Evolutionary conservation across 2,329 filamentous ascomycete species (phyloP), one percentile per base, ranked within the genome.

Genomic region (Penicillium vulpinum): DNA sequence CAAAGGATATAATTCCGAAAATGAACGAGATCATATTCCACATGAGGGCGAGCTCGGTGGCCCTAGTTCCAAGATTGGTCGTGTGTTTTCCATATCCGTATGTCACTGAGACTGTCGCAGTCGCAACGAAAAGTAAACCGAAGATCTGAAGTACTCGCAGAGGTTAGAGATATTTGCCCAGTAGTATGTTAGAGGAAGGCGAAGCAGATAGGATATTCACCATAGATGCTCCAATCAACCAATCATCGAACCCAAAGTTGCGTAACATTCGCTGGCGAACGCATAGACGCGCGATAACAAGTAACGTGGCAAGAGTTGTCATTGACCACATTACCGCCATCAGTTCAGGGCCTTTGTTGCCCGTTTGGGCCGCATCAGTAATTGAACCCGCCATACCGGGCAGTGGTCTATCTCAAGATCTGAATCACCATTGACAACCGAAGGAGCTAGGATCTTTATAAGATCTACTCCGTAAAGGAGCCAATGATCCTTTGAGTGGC

Each of bases 1-100:
- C 59, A 18, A 67, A 68, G 0, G 65, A 65, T 18, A 67, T 52
- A 35, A 67, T 67, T 22, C 65, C 65, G 44, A 68, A 66, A 21
- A 69, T 54, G 47, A 65, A 68, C 4, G 61, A 54, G 21, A 69
- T 47, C 31, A 58, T 59, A 49, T 66, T 68, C 28, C 56, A 58
- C 4, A 69, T 28, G 16, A 66, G 56, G 15, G 58, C 64, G n/a
- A 43, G 58, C 41, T 67, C 62, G 11, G 62, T 28, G 4, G 58
- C 51, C 21, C 36, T 58, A 2, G 63, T 44, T 2, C 56, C 59
- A 9, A 80, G 64, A 0, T 67, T 63, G 5, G 58, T 54, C 29
- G 70, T 65, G 59, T 80, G 76, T 51, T 68, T 66, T 1, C 78
- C 78, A 49, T 73, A 75, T 10, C 78, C 78, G 16, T 67, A 58